These are phyloP conservation scores for Fusarium miscanthi DNA, from an alignment of 2,329 filamentous ascomycete genomes.

Conservation along the genomic window DNA sequence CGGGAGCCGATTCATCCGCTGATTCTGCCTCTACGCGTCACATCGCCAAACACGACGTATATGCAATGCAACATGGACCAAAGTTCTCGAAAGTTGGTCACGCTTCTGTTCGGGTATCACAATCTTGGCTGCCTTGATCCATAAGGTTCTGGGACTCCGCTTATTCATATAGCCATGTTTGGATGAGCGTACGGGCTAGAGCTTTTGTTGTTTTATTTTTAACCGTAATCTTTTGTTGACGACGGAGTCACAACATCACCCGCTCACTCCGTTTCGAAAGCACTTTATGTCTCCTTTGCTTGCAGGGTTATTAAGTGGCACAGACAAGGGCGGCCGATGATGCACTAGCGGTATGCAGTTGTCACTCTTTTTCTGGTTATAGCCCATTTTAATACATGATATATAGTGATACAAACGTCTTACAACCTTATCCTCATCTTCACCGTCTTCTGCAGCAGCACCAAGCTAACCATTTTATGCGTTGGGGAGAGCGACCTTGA, in stretches of 20 bases:
- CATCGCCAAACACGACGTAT: not conserved
- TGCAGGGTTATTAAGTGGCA: not conserved
- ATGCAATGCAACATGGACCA: not conserved
- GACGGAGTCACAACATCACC: not conserved
- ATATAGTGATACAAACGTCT: not conserved
- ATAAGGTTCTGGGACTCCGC: not conserved
- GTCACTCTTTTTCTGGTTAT: not conserved
- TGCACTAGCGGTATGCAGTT: not conserved
- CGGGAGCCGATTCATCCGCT: not conserved
- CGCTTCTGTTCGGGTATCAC: not conserved
- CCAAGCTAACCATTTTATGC: not conserved
- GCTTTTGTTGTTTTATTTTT: not conserved
- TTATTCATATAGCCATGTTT: not conserved
- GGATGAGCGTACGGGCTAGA: not conserved
- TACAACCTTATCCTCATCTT: not conserved
- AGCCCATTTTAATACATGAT: not conserved
- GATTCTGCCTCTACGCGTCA: not conserved
- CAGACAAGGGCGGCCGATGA: not conserved
- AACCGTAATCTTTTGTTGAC: not conserved
- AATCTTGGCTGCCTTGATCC: not conserved
- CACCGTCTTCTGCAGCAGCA: not conserved
- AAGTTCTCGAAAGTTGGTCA: not conserved
- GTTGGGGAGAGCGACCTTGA: conserved; percentile 9
- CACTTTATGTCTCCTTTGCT: not conserved
- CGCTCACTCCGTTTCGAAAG: fast-evolving